These are phyloP conservation scores for Candida pseudofarinosa DNA, from an alignment of 805 yeast species.

Conservation along the genomic window DNA sequence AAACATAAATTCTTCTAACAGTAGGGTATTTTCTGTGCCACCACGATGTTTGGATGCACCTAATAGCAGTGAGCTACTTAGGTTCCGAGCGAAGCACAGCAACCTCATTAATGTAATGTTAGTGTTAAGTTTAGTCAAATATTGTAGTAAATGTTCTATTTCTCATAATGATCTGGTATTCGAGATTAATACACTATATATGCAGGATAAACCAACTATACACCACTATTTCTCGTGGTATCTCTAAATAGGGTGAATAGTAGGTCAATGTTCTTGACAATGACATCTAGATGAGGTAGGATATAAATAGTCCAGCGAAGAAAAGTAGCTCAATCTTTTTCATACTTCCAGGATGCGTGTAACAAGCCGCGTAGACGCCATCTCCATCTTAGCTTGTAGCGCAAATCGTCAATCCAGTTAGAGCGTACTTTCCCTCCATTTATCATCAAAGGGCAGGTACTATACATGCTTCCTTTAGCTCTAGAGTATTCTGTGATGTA, in stretches of 20 bases:
- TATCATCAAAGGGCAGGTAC: neutral
- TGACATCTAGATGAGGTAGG: neutral
- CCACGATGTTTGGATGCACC: neutral
- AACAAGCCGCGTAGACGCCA: conserved; percentile 21
- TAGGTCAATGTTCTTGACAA: conserved; percentile 1
- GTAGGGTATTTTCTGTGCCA: conserved; percentile 13
- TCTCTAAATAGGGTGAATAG: neutral
- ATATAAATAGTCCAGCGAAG: neutral
- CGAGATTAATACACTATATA: neutral
- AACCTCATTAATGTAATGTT: neutral
- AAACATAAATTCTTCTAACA: conserved; percentile 39
- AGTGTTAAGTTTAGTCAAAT: no score
- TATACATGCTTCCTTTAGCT: no score
- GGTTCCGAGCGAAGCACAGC: neutral
- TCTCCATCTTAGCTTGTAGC: conserved; percentile 17
- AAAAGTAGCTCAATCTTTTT: neutral
- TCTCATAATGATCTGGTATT: neutral
- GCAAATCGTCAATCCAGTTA: conserved; percentile 14
- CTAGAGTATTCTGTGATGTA: no score
- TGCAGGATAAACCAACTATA: neutral
- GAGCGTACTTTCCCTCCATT: no score
- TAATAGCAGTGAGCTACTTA: neutral
- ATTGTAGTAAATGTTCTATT: no score
- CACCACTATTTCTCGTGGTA: neutral
- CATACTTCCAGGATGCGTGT: conserved; percentile 9